These are phyloP conservation scores for Batkoa obscura DNA, from an alignment of 371 early-diverging fungal genomes.

Conservation along the genomic window DNA sequence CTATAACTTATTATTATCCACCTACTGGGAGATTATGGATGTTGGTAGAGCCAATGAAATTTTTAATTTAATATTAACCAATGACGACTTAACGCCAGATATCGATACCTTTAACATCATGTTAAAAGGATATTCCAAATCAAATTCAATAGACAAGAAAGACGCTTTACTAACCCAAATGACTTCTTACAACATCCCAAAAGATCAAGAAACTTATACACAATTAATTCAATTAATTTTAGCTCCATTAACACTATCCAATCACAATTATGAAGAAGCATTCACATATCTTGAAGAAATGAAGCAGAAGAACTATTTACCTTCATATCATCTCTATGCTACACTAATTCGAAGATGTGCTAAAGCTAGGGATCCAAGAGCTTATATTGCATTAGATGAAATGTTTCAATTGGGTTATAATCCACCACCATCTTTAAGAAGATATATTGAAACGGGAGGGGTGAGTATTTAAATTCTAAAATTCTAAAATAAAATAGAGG, in stretches of 20 bases:
- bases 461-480: not conserved
- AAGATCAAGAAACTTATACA: slow-evolving; percentile 32
- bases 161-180: slow-evolving; percentile 30
- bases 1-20: not conserved
- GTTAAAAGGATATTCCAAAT: slow-evolving; percentile 28
- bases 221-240: slow-evolving; percentile 27
- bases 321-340: slow-evolving; percentile 30
- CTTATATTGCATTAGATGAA: slow-evolving; percentile 42
- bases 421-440: slow-evolving; percentile 13
- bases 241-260: slow-evolving; percentile 12
- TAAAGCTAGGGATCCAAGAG: slow-evolving; percentile 39
- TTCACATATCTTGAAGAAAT: slow-evolving; percentile 58
- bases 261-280: slow-evolving; percentile 45
- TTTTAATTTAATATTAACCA: not conserved
- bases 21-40: not conserved
- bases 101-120: slow-evolving; percentile 39
- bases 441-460: slow-evolving; percentile 16
- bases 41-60: not conserved
- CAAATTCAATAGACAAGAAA: slow-evolving; percentile 30
- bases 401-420: slow-evolving; percentile 45
- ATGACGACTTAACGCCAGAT: slow-evolving; percentile 22
- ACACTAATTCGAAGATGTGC: slow-evolving; percentile 36
- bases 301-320: slow-evolving; percentile 43
- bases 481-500: no score
- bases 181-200: slow-evolving; percentile 25